Base-by-base conservation (phyloP, 2,329 filamentous ascomycete genomes). In the Colletotrichum cereale region DNA sequence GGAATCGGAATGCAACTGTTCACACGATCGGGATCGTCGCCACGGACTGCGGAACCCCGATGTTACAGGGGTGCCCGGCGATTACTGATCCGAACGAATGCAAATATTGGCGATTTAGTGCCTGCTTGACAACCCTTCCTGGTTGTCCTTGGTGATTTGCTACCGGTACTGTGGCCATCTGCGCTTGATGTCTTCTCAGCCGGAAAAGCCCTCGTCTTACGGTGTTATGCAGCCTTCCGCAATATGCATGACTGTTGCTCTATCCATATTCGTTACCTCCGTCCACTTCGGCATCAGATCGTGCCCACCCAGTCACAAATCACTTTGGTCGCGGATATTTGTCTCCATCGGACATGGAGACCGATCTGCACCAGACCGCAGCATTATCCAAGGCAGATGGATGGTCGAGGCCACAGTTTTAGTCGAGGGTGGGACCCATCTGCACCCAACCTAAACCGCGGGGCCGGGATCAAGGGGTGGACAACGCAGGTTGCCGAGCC, bases 401-500 rank as follows among this genome's bases (percentile, higher is more conserved):
- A 40, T 47, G 71, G 48, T 40, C 57, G 58, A 67, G 50, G 62
- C 29, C 44, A 62, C 34, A 61, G 55, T 44, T 52, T 66, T 66
- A 55, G 44, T 48, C 60, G 34, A 60, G 60, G 38, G 53, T 58
- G 55, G 68, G 60, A 52, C 44, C 64, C 62, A 60, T 65, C 69
- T 73, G 72, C 72, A 72, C 55, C 57, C 64, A 72, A 73, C 72
- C 69, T 44, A 73, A 73, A 72, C 55, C 69, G 64, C 40, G 69
- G 69, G 56, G 69, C 72, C 55, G 64, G 72, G 72, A 69, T 73
- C 64, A 72, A 63, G 69, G 64, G 64, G 60, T 61, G 64, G 67
- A 52, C 29, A 31, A 65, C 40, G 72, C 64, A 66, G 42, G 5
- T 58, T 61, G 55, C 61, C 68, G 69, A 73, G 64, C 55, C 61